Conservation (phyloP, 495 filamentous ascomycete genomes). For the Chlorociboria aeruginascens region DNA sequence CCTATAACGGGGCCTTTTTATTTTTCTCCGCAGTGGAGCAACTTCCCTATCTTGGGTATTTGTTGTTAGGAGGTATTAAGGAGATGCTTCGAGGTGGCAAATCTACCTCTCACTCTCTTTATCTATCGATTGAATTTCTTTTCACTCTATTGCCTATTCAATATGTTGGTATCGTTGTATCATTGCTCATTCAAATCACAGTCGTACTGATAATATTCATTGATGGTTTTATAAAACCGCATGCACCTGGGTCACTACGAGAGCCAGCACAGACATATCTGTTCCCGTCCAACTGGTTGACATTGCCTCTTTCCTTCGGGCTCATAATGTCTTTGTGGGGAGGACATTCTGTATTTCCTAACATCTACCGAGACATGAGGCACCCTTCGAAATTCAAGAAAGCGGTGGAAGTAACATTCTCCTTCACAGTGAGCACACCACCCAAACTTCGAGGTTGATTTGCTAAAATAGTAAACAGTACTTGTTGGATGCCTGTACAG, state of each 20-base stretch:
- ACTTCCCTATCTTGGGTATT: too few relatives aligned
- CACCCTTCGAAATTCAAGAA: constrained; percentile 77
- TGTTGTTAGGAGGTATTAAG: too few relatives aligned
- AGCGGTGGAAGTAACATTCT: constrained; percentile 69
- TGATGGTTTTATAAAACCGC: constrained; percentile 74
- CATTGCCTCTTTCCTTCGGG: constrained; percentile 86
- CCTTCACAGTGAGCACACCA: constrained; percentile 58
- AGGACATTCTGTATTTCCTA: constrained; percentile 89
- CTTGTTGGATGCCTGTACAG: constrained; percentile 66
- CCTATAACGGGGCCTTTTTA: too few relatives aligned
- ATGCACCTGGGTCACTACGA: constrained; percentile 69
- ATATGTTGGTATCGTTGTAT: not conserved
- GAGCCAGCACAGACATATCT: constrained; percentile 71
- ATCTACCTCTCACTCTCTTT: not conserved
- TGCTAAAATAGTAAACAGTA: constrained; percentile 35
- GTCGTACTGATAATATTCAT: constrained; percentile 70
- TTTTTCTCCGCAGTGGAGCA: too few relatives aligned
- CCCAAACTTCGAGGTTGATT: not conserved
- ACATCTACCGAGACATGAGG: constrained; percentile 96
- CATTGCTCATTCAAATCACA: constrained; percentile 19
- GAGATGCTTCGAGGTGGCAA: too few relatives aligned
- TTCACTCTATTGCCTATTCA: not conserved
- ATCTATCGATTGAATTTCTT: not conserved
- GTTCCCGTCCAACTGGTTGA: constrained; percentile 77
- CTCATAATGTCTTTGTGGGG: constrained; percentile 96